These are phyloP conservation scores for Ammopiptanthus mongolicus DNA, from an alignment of 306 rosid species.

Conservation along the genomic window DNA sequence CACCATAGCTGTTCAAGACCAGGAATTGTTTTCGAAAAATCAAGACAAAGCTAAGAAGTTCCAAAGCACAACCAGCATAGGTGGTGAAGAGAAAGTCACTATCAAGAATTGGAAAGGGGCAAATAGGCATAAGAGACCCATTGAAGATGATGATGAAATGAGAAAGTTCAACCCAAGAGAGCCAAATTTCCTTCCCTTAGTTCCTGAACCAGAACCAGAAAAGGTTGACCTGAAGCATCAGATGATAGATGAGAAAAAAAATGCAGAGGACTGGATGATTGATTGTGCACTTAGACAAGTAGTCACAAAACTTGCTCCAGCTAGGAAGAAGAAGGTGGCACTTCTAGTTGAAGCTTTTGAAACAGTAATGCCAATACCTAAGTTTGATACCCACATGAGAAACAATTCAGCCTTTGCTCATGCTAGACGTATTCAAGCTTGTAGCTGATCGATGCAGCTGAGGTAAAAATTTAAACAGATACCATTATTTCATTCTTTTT, in stretches of 20 bases:
- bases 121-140: slow-evolving; percentile 28
- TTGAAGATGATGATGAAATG: slow-evolving; percentile 49
- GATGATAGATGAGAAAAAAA: slow-evolving; percentile 70
- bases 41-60: background rate
- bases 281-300: slow-evolving; percentile 69
- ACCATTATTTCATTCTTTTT: background rate
- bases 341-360: slow-evolving; percentile 94
- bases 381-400: slow-evolving; percentile 40
- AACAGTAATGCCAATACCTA: slow-evolving; percentile 58
- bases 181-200: slow-evolving; percentile 73
- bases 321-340: slow-evolving; percentile 92
- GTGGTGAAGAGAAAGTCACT: slow-evolving; percentile 14
- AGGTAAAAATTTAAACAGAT: slow-evolving; percentile 25
- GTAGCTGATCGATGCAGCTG: slow-evolving; percentile 43
- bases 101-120: slow-evolving; percentile 30
- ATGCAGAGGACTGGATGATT: slow-evolving; percentile 91
- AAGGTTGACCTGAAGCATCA: slow-evolving; percentile 85
- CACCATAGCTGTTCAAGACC: background rate
- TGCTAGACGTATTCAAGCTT: slow-evolving; percentile 63
- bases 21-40: background rate
- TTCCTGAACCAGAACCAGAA: slow-evolving; percentile 57
- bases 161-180: slow-evolving; percentile 60
- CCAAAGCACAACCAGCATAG: background rate
- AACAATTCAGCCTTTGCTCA: slow-evolving; percentile 39
- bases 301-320: slow-evolving; percentile 82